Percentiles rank a stretch among this genome's conserved stretches.
Conservation (phyloP, 352 stramenopile species). For the Phytophthora sansomeana region DNA sequence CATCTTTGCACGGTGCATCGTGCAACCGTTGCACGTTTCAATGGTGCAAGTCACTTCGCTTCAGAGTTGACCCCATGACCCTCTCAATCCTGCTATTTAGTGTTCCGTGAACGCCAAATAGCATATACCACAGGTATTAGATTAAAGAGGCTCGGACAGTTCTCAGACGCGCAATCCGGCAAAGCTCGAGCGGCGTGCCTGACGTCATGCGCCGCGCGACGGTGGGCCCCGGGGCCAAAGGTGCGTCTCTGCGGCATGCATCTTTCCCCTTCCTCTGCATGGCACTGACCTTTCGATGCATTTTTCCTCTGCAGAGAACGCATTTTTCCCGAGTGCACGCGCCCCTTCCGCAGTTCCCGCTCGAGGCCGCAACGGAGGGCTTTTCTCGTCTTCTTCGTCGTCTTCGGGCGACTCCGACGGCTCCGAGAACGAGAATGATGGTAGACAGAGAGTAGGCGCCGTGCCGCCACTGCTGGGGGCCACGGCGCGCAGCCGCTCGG, state of each 20-base stretch:
- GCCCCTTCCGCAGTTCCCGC: conserved; percentile 3
- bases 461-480: conserved; percentile 25
- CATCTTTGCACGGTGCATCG: background rate
- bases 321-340: conserved; percentile 27
- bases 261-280: background rate
- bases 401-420: conserved; percentile 35
- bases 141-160: conserved; percentile 1
- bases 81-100: background rate
- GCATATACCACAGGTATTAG: background rate
- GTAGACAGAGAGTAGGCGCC: conserved; percentile 9
- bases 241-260: conserved; percentile 5
- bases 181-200: conserved; percentile 25
- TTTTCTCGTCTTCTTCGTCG: conserved; percentile 52
- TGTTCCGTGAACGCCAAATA: background rate
- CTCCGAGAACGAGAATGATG: conserved; percentile 29
- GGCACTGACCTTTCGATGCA: background rate
- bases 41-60: background rate
- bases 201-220: conserved; percentile 43
- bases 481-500: conserved; percentile 32
- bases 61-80: background rate
- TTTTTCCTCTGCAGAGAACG: conserved; percentile 20
- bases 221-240: conserved; percentile 30
- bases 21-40: conserved; percentile 8
- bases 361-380: conserved; percentile 41
- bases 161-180: conserved; percentile 24